Percentiles rank a stretch among this genome's conserved stretches.
These are phyloP conservation scores for Gynochthodes officinalis DNA, from an alignment of 257 asterid species.

Conservation along the genomic window DNA sequence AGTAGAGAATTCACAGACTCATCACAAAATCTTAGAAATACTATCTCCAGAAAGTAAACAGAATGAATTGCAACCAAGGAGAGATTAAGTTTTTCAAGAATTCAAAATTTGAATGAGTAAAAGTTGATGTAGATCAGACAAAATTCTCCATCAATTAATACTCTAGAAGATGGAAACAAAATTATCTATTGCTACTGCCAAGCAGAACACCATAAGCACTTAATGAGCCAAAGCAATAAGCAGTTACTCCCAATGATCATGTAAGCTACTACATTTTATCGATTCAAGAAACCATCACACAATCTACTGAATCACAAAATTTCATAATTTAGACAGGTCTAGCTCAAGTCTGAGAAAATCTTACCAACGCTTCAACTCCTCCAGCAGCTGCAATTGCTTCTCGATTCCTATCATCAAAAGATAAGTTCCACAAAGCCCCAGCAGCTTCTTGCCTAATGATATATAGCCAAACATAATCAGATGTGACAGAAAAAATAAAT, in stretches of 20 bases:
- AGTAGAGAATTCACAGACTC: background rate
- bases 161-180: constrained; percentile 2
- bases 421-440: constrained; percentile 89
- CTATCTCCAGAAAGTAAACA: background rate
- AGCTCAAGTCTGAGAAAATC: constrained; percentile 10
- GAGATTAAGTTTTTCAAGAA: background rate
- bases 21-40: background rate
- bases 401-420: constrained; percentile 82
- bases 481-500: background rate
- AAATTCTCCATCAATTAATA: background rate
- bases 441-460: constrained; percentile 90
- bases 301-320: background rate
- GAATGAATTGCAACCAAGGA: background rate
- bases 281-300: background rate
- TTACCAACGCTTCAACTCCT: constrained; percentile 94
- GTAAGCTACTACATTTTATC: background rate
- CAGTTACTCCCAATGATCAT: background rate
- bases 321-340: background rate
- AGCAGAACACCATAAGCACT: background rate
- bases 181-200: background rate
- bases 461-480: constrained; percentile 3
- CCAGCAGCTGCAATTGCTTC: constrained; percentile 87
- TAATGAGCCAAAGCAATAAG: background rate
- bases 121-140: background rate
- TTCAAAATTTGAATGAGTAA: background rate